Evolutionary conservation across 345 rosid species (phyloP).

Genomic region (Abelmoschus esculentus): DNA sequence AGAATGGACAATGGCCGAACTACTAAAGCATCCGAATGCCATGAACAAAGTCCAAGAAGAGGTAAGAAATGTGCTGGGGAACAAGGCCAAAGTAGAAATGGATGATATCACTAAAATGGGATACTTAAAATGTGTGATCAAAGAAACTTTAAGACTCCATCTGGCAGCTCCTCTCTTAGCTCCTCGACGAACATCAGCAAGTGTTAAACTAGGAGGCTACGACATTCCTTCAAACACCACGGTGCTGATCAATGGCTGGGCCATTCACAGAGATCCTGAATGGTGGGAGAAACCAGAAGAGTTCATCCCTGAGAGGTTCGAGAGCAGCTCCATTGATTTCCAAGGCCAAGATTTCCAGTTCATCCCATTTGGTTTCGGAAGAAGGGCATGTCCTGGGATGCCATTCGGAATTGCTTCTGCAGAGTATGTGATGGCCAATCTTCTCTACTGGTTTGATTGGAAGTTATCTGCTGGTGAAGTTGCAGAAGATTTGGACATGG

Average conservation of each 20-base stretch:
- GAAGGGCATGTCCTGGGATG: background rate
- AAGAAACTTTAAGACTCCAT: background rate
- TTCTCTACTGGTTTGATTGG: conserved; percentile 22
- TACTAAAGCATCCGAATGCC: too few species aligned
- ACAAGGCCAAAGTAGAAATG: too few species aligned
- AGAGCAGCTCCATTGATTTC: background rate
- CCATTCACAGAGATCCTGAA: background rate
- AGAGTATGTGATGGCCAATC: conserved; percentile 7
- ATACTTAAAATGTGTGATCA: too few species aligned
- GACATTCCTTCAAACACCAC: background rate
- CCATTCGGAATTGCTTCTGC: background rate
- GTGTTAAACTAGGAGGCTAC: background rate
- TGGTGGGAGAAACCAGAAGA: background rate
- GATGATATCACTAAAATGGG: too few species aligned
- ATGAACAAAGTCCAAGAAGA: too few species aligned
- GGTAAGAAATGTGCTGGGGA: too few species aligned
- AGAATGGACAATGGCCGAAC: too few species aligned
- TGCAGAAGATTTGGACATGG: conserved; percentile 8
- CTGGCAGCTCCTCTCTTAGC: background rate
- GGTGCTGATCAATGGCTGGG: background rate
- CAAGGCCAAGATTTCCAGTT: background rate
- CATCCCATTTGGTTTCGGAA: background rate
- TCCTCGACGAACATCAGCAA: background rate
- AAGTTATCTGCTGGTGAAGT: conserved; percentile 6
- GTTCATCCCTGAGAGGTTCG: background rate